phyloP scores from a whole-genome alignment of 2,329 filamentous ascomycete genomes.

The Purpureocillium lavendulum region DNA sequence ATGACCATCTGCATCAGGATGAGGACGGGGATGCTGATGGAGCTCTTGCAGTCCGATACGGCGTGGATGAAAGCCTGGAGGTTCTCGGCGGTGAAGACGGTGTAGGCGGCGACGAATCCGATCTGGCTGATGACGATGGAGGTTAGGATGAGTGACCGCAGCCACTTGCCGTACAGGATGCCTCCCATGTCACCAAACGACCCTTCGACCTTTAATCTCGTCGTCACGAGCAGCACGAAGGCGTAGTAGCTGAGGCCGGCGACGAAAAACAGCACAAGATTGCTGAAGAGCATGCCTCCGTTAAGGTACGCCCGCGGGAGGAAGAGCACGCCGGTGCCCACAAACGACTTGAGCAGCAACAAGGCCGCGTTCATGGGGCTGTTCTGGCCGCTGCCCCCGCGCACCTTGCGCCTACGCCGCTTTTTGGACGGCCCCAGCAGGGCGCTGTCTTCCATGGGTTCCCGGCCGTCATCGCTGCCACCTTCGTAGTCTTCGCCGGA shows the following conservation, averaged over 20 bases:
- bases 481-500: constrained; percentile 63
- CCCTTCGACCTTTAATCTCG: constrained; percentile 76
- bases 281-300: constrained; percentile 95
- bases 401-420: constrained; percentile 67
- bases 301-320: constrained; percentile 89
- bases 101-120: constrained; percentile 91
- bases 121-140: constrained; percentile 95
- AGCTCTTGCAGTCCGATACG: constrained; percentile 77
- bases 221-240: constrained; percentile 87
- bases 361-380: constrained; percentile 72
- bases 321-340: constrained; percentile 92
- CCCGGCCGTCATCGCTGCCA: constrained; percentile 56
- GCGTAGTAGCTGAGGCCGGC: constrained; percentile 91
- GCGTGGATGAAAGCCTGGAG: constrained; percentile 90
- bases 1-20: constrained; percentile 93
- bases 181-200: constrained; percentile 97
- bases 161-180: constrained; percentile 80
- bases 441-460: constrained; percentile 82
- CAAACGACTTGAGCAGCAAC: constrained; percentile 91
- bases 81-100: constrained; percentile 94
- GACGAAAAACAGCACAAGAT: constrained; percentile 77
- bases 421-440: constrained; percentile 69
- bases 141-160: constrained; percentile 77
- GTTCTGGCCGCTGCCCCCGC: constrained; percentile 66
- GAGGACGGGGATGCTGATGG: constrained; percentile 80